Percentiles rank a stretch among this genome's conserved stretches.
Evolutionary conservation across 1,284 basidiomycete species (phyloP).

Genomic region (Erythrobasidium hasegawianum): DNA sequence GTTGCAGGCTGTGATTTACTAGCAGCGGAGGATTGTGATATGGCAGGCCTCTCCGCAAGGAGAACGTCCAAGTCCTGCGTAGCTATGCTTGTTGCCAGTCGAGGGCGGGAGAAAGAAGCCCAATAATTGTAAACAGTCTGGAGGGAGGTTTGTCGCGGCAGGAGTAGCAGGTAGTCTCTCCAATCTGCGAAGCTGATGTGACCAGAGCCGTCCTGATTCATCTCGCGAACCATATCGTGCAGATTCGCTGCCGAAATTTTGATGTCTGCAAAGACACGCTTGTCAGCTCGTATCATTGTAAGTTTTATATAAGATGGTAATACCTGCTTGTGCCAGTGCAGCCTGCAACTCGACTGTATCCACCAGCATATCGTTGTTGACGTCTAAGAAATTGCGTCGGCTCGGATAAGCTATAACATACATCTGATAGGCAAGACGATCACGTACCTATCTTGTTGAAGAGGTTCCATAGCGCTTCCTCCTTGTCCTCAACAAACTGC

Average conservation of each 20-base stretch:
- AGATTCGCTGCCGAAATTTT: slow-evolving; percentile 34
- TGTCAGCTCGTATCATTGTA: background rate
- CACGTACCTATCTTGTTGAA: slow-evolving; percentile 15
- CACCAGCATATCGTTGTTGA: slow-evolving; percentile 37
- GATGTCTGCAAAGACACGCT: slow-evolving; percentile 28
- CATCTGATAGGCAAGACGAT: too few relatives aligned
- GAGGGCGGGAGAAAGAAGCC: slow-evolving; percentile 34
- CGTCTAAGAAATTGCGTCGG: too few relatives aligned
- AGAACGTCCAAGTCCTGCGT: slow-evolving; percentile 42
- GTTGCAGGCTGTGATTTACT: background rate
- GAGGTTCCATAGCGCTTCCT: slow-evolving; percentile 11
- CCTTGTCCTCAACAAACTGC: slow-evolving; percentile 20
- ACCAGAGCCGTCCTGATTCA: slow-evolving; percentile 37
- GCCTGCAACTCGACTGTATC: slow-evolving; percentile 17
- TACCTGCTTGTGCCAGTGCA: slow-evolving; percentile 27
- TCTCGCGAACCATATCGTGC: slow-evolving; percentile 38
- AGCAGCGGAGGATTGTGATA: background rate
- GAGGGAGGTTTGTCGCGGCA: slow-evolving; percentile 74
- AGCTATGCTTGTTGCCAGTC: slow-evolving; percentile 39
- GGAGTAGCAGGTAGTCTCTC: slow-evolving; percentile 77
- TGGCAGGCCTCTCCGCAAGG: slow-evolving; percentile 22
- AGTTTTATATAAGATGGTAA: background rate
- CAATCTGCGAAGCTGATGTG: slow-evolving; percentile 76
- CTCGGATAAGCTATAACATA: too few relatives aligned
- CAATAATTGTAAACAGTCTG: slow-evolving; percentile 70